Conservation (phyloP, 768 basidiomycete genomes). For the Suillus variegatus region DNA sequence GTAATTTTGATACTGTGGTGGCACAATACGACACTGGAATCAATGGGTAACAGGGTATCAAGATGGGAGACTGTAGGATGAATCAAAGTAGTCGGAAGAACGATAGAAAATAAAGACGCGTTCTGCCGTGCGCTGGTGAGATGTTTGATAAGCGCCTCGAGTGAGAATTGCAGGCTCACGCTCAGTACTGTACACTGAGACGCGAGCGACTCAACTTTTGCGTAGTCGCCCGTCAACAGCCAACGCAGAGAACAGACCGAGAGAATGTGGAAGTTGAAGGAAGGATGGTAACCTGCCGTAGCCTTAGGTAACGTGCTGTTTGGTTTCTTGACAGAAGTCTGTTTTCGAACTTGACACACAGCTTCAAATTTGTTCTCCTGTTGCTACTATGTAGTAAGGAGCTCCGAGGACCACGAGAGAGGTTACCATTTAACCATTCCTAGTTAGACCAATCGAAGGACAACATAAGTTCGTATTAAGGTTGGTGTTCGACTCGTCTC, state of each 20-base stretch:
- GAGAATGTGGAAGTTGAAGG: slow-evolving; percentile 13
- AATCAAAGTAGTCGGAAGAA: slow-evolving; percentile 33
- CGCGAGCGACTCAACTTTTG: slow-evolving; percentile 31
- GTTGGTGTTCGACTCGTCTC: neutral
- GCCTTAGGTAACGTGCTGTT: slow-evolving; percentile 19
- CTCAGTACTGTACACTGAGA: slow-evolving; percentile 27
- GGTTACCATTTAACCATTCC: neutral
- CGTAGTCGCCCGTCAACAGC: slow-evolving; percentile 36
- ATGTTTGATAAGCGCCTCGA: slow-evolving; percentile 36
- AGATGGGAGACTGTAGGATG: slow-evolving; percentile 24
- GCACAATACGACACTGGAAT: neutral
- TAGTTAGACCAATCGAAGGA: neutral
- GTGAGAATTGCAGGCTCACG: slow-evolving; percentile 34
- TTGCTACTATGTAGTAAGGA: too few species aligned
- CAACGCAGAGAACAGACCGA: slow-evolving; percentile 32
- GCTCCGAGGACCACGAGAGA: neutral
- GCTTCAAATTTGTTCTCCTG: neutral
- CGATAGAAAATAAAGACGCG: slow-evolving; percentile 40
- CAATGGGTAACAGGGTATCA: slow-evolving; percentile 26
- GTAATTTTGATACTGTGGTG: slow-evolving; percentile 2
- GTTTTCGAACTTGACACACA: slow-evolving; percentile 34
- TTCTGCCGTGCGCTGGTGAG: slow-evolving; percentile 32
- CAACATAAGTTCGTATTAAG: neutral
- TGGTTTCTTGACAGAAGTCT: slow-evolving; percentile 39
- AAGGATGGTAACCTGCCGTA: slow-evolving; percentile 7